Percentiles rank a stretch among this genome's conserved stretches.
phyloP scores from a whole-genome alignment of 2,329 filamentous ascomycete genomes.

The Hortaea sp. region DNA sequence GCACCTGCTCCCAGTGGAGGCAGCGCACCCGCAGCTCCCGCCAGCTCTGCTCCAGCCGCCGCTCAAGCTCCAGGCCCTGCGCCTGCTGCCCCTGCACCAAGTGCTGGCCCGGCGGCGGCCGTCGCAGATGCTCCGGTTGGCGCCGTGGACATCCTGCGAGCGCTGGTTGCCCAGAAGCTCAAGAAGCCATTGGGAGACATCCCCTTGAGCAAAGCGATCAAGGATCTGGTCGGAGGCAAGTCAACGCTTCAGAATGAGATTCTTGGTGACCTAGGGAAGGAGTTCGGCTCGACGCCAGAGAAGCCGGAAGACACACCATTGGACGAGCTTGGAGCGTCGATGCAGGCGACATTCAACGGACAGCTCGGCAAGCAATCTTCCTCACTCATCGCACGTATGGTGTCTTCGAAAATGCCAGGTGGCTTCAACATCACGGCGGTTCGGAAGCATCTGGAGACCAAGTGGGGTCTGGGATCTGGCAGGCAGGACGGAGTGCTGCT shows the following conservation, averaged over 20 bases:
- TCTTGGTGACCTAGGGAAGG: slow-evolving; percentile 91
- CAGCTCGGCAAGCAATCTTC: slow-evolving; percentile 95
- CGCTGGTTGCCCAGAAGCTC: slow-evolving; percentile 89
- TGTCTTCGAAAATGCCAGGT: slow-evolving; percentile 98
- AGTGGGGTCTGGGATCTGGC: slow-evolving; percentile 79
- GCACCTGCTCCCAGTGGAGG: slow-evolving; percentile 43
- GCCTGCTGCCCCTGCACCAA: slow-evolving; percentile 50
- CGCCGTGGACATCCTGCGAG: slow-evolving; percentile 79
- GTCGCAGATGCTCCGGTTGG: slow-evolving; percentile 79
- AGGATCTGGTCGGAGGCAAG: slow-evolving; percentile 98
- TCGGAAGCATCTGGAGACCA: slow-evolving; percentile 86
- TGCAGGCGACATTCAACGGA: slow-evolving; percentile 98
- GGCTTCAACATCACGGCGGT: slow-evolving; percentile 97
- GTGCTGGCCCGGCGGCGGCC: slow-evolving; percentile 75
- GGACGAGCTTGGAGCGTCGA: slow-evolving; percentile 85
- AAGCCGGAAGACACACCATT: slow-evolving; percentile 96
- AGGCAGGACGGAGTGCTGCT: slow-evolving; percentile 86
- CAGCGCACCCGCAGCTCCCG: slow-evolving; percentile 33
- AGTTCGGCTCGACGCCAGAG: slow-evolving; percentile 95
- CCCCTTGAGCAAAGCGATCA: slow-evolving; percentile 92
- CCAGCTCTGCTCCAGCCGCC: slow-evolving; percentile 45
- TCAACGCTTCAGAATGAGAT: slow-evolving; percentile 99
- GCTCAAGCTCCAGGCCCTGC: slow-evolving; percentile 33
- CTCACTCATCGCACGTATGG: slow-evolving; percentile 83
- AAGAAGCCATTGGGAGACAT: slow-evolving; percentile 89